Base-by-base conservation (phyloP, 208 protist genomes). In the Leishmania gerbilli region DNA sequence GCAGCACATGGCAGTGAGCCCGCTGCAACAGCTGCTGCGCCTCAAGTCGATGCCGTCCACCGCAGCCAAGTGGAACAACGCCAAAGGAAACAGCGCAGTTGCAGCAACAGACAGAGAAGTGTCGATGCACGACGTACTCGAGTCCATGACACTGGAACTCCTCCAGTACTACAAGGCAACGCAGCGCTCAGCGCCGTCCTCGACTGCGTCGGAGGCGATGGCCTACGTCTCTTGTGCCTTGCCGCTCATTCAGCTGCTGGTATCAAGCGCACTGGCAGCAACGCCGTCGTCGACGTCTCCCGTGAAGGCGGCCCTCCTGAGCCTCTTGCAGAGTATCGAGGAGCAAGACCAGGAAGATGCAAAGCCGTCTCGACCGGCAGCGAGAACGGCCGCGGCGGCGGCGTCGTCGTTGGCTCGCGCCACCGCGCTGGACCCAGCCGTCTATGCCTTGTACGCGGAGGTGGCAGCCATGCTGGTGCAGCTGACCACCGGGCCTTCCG, bases 381-480 rank as follows among this genome's bases (percentile, higher is more conserved):
- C 5, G 45, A 51, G n/a, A 45, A 31, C 69, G n/a, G 67, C 42
- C 24, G 42, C 49, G 9, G 0, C 53, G 45, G 51, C 80, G 17
- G 27, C 79, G 11, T 47, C 65, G 27, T 24, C n/a, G 27, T 13
- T 31, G n/a, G 34, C 7, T 55, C 47, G 45, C 53, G 8, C 77
- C 60, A 68, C 76, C 51, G 77, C 71, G 6, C 67, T 86, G n/a
- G 74, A 71, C 40, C 82, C 82, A 2, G 81, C 80, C 7, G 85
- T 76, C 58, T 93, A 92, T 76, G 85, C 90, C 9, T 82, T 96
- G 31, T 93, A 94, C 83, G 90, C 90, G 34, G 89, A 92, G 72
- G 86, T 92, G 8, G 87, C 89, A 19, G 83, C 90, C 19, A 79
- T 94, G 77, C 81, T 96, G 31, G 84, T 94, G 64, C 83, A 93